Percentiles rank a stretch among this genome's conserved stretches.
phyloP scores from a whole-genome alignment of 73 alveolate genomes.

The Halteria grandinella region DNA sequence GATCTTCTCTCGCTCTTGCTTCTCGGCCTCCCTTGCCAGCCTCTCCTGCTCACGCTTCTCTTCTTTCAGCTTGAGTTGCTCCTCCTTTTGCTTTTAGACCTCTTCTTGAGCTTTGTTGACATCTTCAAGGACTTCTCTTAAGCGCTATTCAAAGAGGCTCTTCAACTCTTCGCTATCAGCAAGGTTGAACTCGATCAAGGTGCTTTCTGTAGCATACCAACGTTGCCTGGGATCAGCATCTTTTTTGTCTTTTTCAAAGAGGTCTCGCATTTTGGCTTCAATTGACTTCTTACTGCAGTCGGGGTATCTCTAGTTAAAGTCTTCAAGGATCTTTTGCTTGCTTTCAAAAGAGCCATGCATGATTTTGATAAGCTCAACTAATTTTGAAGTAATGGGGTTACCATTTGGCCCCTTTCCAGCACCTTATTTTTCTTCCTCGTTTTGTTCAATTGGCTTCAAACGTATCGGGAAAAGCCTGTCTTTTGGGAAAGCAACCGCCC shows the following conservation, averaged over 20 bases:
- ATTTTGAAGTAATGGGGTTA: conserved; percentile 50
- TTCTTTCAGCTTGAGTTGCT: conserved; percentile 3
- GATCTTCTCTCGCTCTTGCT: too few relatives aligned
- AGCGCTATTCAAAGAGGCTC: not conserved
- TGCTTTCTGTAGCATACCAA: conserved; percentile 48
- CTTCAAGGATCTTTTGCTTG: conserved; percentile 51
- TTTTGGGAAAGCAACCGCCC: conserved; percentile 40
- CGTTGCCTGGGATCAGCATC: conserved; percentile 33
- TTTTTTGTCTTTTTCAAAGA: conserved; percentile 44
- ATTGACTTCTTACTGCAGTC: conserved; percentile 62
- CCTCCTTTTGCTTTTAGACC: too few relatives aligned
- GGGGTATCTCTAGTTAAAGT: conserved; percentile 42
- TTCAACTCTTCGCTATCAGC: conserved; percentile 14
- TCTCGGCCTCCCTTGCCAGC: too few relatives aligned
- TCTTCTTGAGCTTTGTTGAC: conserved; percentile 9
- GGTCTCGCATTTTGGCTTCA: conserved; percentile 51
- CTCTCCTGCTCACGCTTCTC: too few relatives aligned
- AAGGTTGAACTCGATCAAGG: conserved; percentile 10
- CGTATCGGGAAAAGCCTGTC: conserved; percentile 9
- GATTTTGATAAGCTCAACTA: conserved; percentile 26
- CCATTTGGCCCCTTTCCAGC: conserved; percentile 51
- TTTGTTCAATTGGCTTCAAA: not conserved
- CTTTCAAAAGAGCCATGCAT: conserved; percentile 61
- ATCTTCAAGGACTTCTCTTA: conserved; percentile 1
- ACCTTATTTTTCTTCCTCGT: conserved; percentile 38